Evolutionary conservation across 1,284 basidiomycete genomes (phyloP).

Genomic region (Gomphus bonarii): DNA sequence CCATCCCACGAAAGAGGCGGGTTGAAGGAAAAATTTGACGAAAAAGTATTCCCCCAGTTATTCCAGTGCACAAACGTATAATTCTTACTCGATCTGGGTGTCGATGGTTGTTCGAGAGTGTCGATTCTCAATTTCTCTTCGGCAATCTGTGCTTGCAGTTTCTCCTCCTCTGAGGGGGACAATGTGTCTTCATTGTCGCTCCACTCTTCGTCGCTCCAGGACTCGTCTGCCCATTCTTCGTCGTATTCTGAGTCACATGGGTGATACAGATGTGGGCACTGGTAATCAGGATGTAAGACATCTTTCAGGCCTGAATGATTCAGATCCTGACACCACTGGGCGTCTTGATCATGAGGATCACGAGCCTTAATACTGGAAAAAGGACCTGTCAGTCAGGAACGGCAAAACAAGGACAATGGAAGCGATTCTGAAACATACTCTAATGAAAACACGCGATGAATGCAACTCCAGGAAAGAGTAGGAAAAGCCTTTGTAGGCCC

Average conservation of each 20-base stretch:
- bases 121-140: conserved; percentile 1
- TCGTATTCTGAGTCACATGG: conserved; percentile 7
- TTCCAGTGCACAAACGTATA: neutral
- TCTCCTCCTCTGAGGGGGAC: neutral
- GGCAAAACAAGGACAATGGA: neutral
- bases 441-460: neutral
- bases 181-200: conserved; percentile 1
- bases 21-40: neutral
- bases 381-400: neutral
- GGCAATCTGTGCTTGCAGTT: too few relatives aligned
- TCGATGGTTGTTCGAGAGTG: neutral
- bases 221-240: conserved; percentile 6
- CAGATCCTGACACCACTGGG: conserved; percentile 7
- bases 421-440: neutral
- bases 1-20: neutral
- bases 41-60: neutral
- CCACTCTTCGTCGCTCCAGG: conserved; percentile 5
- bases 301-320: neutral
- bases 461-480: neutral
- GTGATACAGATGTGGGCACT: conserved; percentile 3
- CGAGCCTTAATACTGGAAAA: neutral
- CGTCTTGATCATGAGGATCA: neutral
- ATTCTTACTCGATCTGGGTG: neutral
- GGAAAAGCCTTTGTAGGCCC: neutral
- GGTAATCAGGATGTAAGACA: neutral